Conservation (phyloP, 208 protist genomes). For the Balamuthia mandrillaris region DNA sequence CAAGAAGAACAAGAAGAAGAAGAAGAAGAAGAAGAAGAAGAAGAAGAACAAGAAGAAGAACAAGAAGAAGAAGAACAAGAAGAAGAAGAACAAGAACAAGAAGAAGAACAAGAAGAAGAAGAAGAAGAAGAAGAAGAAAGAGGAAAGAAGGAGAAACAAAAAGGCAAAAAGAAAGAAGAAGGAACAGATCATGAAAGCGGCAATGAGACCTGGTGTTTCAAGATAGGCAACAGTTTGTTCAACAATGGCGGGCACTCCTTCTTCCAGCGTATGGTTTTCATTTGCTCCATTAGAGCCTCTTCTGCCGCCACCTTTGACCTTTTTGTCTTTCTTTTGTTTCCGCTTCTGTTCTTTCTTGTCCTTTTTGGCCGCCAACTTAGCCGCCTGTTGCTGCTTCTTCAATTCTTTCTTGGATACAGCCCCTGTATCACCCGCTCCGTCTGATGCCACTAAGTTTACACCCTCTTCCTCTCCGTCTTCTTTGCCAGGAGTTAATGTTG, state of each 20-base stretch:
- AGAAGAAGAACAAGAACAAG: too few relatives aligned
- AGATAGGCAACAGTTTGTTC: conserved; percentile 7
- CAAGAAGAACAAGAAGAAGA: not conserved
- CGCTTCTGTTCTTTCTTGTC: not conserved
- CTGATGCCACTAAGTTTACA: too few relatives aligned
- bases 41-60: not conserved
- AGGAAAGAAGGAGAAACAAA: not conserved
- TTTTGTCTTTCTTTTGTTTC: not conserved
- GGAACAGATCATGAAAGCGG: not conserved
- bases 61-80: too few relatives aligned
- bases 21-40: not conserved
- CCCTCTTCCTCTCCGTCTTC: not conserved
- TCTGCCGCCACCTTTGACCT: not conserved
- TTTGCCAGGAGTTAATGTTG: not conserved
- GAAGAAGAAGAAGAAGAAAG: too few relatives aligned
- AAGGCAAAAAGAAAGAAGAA: not conserved
- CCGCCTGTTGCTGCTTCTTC: not conserved
- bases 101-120: too few relatives aligned
- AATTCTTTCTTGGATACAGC: not conserved
- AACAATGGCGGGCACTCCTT: not conserved
- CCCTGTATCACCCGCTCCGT: too few relatives aligned
- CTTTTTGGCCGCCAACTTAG: not conserved
- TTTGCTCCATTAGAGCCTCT: not conserved
- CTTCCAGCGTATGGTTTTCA: not conserved
- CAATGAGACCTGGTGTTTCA: not conserved